phyloP scores from a whole-genome alignment of 2,329 filamentous ascomycete genomes.

The Ampelomyces quisqualis region DNA sequence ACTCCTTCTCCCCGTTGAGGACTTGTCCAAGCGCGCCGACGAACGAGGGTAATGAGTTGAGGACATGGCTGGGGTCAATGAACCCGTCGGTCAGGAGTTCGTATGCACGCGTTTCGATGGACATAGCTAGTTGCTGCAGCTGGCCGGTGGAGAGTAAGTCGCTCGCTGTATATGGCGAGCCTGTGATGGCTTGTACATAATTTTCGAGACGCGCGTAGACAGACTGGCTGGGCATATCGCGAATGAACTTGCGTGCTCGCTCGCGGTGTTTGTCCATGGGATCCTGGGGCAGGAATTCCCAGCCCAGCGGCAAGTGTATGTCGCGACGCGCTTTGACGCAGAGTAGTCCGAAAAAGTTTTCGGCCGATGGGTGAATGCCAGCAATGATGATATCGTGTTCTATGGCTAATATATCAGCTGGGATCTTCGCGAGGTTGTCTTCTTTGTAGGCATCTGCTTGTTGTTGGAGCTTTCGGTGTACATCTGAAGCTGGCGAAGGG shows the following conservation, averaged over 20 bases:
- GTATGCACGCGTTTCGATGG: slow-evolving; percentile 1
- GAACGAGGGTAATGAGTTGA: slow-evolving; percentile 8
- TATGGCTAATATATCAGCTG: slow-evolving; percentile 1
- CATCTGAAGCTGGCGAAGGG: no score
- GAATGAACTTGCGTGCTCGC: slow-evolving; percentile 5
- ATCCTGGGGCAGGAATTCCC: slow-evolving; percentile 6
- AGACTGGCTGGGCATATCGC: slow-evolving; percentile 1
- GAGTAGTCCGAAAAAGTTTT: slow-evolving; percentile 1
- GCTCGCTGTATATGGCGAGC: neutral
- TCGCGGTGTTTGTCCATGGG: slow-evolving; percentile 4
- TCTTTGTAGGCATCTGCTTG: no score
- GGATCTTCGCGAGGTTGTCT: no score
- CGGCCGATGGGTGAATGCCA: neutral
- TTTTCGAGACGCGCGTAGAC: slow-evolving; percentile 3
- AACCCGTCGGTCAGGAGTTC: slow-evolving; percentile 5
- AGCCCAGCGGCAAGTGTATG: slow-evolving; percentile 6
- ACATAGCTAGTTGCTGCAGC: neutral
- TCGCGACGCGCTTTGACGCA: slow-evolving; percentile 9
- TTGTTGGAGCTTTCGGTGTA: no score
- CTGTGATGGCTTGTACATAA: slow-evolving; percentile 2
- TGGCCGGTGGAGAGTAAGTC: slow-evolving; percentile 3
- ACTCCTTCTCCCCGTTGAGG: slow-evolving; percentile 8
- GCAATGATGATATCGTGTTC: slow-evolving; percentile 4
- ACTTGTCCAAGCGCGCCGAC: slow-evolving; percentile 6
- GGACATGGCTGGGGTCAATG: slow-evolving; percentile 3